Evolutionary conservation across 805 yeast species (phyloP).

Genomic region (Sungouiozyma intestinalis): DNA sequence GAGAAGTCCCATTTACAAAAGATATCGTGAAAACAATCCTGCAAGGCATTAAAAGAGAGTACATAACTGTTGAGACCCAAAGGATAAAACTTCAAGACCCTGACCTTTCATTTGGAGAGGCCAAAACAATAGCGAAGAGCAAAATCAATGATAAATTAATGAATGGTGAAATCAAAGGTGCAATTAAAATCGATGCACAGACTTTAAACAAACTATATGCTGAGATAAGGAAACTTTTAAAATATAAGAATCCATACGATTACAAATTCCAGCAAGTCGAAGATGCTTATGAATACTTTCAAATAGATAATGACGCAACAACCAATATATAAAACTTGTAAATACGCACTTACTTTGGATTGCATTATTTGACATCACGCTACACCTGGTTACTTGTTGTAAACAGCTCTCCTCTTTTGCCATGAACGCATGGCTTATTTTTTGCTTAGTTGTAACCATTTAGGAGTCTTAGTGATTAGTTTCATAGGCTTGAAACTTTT

Average conservation of each 20-base stretch:
- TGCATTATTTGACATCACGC: too few species aligned
- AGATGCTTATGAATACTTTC: constrained; percentile 9
- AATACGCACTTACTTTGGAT: too few species aligned
- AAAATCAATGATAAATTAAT: constrained; percentile 1
- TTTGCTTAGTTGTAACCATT: constrained; percentile 33
- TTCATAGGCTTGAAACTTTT: constrained; percentile 1
- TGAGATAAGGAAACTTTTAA: constrained; percentile 8
- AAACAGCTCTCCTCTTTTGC: too few species aligned
- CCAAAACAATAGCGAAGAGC: constrained; percentile 1
- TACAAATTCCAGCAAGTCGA: constrained; percentile 8
- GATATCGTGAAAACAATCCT: constrained; percentile 9
- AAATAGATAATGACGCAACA: constrained; percentile 2
- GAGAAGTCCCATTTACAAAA: constrained; percentile 8
- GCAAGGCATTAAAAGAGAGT: constrained; percentile 16
- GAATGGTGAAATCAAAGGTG: constrained; percentile 1
- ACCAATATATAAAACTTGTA: constrained; percentile 1
- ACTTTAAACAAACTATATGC: constrained; percentile 2
- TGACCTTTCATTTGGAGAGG: background rate
- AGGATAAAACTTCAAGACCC: background rate
- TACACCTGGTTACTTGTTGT: too few species aligned
- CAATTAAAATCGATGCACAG: background rate
- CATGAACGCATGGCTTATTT: too few species aligned
- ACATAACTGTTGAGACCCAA: constrained; percentile 5
- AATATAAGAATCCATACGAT: constrained; percentile 10
- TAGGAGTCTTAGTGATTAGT: constrained; percentile 27